Conservation (phyloP, 225 moss, liverwort and hornwort genomes). For the Pleurozium schreberi region DNA sequence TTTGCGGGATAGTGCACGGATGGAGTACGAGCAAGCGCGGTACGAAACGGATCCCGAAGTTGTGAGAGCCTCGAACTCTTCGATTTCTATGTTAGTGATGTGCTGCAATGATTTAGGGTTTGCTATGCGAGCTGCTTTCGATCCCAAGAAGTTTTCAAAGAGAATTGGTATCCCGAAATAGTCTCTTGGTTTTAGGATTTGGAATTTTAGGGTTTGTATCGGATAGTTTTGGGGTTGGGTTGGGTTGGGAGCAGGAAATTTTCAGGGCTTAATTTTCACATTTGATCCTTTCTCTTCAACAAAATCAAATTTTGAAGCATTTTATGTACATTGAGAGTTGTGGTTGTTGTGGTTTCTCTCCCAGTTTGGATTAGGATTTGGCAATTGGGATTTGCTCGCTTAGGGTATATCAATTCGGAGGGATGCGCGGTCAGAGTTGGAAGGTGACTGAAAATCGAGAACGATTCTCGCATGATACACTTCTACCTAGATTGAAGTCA, state of each 20-base stretch:
- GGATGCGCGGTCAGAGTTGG: neutral
- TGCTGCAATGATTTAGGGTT: too few species aligned
- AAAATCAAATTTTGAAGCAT: neutral
- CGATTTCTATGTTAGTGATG: neutral
- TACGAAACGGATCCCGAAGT: constrained; percentile 68
- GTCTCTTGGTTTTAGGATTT: neutral
- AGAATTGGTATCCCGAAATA: neutral
- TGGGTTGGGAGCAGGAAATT: neutral
- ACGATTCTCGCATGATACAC: neutral
- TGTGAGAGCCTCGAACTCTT: constrained; percentile 4
- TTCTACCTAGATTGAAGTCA: neutral
- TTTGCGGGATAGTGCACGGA: constrained; percentile 67
- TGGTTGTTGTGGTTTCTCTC: neutral
- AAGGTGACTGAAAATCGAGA: neutral
- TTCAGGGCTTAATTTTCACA: neutral
- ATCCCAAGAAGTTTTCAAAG: too few species aligned
- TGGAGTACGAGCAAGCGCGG: constrained; percentile 69
- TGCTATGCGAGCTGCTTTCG: too few species aligned
- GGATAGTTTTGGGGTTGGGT: too few species aligned
- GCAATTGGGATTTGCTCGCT: neutral
- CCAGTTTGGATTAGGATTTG: neutral
- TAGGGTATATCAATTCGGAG: neutral
- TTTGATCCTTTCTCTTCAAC: neutral
- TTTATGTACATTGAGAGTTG: neutral
- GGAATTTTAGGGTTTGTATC: too few species aligned